phyloP scores from a whole-genome alignment of 2,329 filamentous ascomycete species.

The Alternaria gansuensis region DNA sequence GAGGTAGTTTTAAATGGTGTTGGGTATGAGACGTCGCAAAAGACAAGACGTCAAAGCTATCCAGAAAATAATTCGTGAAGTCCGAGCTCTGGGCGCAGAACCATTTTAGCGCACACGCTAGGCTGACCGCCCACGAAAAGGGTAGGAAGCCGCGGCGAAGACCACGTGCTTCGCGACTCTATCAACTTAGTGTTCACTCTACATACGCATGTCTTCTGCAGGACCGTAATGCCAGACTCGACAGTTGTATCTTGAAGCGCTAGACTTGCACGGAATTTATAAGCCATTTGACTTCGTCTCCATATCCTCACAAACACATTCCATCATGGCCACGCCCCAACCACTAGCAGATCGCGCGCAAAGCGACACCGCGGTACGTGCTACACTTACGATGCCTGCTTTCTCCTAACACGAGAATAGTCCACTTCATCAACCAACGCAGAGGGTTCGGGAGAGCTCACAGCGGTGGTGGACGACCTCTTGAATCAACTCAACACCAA shows the following conservation, averaged over 20 bases:
- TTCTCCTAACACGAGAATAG: conserved; percentile 16
- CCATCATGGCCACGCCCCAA: conserved; percentile 36
- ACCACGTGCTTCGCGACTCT: conserved; percentile 32
- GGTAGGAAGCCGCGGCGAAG: conserved; percentile 38
- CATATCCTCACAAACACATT: neutral
- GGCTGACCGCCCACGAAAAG: conserved; percentile 41
- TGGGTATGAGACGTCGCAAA: conserved; percentile 9
- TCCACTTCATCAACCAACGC: conserved; percentile 31
- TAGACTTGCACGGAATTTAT: too few relatives aligned
- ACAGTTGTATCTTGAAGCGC: neutral
- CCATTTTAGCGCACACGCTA: conserved; percentile 40
- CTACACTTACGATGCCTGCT: conserved; percentile 3
- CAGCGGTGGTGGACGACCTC: conserved; percentile 83
- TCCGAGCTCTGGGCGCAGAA: conserved; percentile 51
- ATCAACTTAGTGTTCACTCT: conserved; percentile 25
- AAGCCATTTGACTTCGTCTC: neutral
- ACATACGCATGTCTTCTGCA: neutral
- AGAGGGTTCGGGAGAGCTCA: conserved; percentile 67
- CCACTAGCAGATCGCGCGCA: conserved; percentile 31
- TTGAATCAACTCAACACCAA: conserved; percentile 85
- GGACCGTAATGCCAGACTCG: neutral
- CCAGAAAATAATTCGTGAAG: conserved; percentile 38
- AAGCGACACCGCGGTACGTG: conserved; percentile 35
- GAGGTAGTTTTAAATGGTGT: neutral
- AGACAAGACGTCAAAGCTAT: conserved; percentile 31